Conservation (phyloP, 768 basidiomycete species). For the Tylopilus rubrobrunneus region DNA sequence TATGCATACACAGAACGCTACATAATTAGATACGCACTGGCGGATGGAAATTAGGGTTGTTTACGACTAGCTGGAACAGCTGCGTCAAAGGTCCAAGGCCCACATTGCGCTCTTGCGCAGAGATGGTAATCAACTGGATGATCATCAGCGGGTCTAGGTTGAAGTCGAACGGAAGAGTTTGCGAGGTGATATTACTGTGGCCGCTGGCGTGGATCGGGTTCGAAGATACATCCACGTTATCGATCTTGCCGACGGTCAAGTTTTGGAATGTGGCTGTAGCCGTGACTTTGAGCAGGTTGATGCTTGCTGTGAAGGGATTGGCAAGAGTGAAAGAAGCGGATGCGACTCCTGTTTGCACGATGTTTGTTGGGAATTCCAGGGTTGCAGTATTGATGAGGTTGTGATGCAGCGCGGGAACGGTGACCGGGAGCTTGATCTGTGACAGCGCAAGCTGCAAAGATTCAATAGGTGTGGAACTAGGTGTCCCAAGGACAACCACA, state of each 20-base stretch:
- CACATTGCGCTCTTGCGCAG: constrained; percentile 51
- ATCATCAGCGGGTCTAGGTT: constrained; percentile 62
- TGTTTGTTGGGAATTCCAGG: constrained; percentile 58
- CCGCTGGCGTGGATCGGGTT: constrained; percentile 58
- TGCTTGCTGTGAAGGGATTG: constrained; percentile 71
- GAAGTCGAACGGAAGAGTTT: constrained; percentile 54
- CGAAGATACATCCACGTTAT: constrained; percentile 49
- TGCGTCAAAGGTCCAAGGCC: constrained; percentile 56
- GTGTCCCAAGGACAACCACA: constrained; percentile 54
- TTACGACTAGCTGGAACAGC: constrained; percentile 51
- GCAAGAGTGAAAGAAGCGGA: constrained; percentile 52
- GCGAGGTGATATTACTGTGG: constrained; percentile 55
- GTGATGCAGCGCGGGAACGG: constrained; percentile 60
- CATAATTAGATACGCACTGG: constrained; percentile 34
- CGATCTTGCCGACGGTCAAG: constrained; percentile 55
- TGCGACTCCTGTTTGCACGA: constrained; percentile 58
- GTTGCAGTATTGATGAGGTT: constrained; percentile 56
- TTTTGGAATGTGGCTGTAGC: constrained; percentile 54
- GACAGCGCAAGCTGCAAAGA: constrained; percentile 62
- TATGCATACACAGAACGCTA: neutral
- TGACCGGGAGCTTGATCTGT: constrained; percentile 56
- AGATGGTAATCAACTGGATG: constrained; percentile 48
- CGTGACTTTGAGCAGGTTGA: constrained; percentile 54
- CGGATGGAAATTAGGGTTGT: constrained; percentile 48
- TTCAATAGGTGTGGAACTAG: constrained; percentile 52